Evolutionary conservation across 2,329 filamentous ascomycete species (phyloP).

Genomic region (Trichoderma guizhouense): DNA sequence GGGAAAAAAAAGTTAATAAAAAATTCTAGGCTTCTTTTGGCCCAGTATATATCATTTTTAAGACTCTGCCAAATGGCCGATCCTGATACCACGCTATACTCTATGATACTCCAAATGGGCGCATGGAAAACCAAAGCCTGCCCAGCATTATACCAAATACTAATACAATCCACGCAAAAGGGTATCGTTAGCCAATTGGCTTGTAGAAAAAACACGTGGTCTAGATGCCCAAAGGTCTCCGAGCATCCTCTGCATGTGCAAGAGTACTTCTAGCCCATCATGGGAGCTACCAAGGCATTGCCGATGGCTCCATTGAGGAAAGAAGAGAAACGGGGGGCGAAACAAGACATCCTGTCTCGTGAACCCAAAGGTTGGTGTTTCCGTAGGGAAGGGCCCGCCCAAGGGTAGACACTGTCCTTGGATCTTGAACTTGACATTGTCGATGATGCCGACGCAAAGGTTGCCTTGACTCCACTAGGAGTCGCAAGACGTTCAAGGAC

Average conservation of each 20-base stretch:
- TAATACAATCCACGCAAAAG: slow-evolving; percentile 3
- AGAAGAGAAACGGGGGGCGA: slow-evolving; percentile 4
- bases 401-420: neutral
- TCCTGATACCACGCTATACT: neutral
- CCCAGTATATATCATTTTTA: slow-evolving; percentile 1
- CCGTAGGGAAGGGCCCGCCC: neutral
- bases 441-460: neutral
- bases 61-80: neutral
- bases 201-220: neutral
- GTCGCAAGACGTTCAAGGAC: neutral
- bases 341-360: neutral
- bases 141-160: neutral
- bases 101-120: neutral
- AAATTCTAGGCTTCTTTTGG: neutral
- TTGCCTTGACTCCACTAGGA: no score
- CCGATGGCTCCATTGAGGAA: neutral
- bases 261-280: neutral
- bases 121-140: neutral
- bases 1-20: neutral
- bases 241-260: neutral
- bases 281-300: neutral
- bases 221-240: neutral
- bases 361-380: neutral
- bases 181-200: slow-evolving; percentile 3
- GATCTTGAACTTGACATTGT: slow-evolving; percentile 8